phyloP scores from a whole-genome alignment of 2,329 filamentous ascomycete species.

The Scedosporium boydii region DNA sequence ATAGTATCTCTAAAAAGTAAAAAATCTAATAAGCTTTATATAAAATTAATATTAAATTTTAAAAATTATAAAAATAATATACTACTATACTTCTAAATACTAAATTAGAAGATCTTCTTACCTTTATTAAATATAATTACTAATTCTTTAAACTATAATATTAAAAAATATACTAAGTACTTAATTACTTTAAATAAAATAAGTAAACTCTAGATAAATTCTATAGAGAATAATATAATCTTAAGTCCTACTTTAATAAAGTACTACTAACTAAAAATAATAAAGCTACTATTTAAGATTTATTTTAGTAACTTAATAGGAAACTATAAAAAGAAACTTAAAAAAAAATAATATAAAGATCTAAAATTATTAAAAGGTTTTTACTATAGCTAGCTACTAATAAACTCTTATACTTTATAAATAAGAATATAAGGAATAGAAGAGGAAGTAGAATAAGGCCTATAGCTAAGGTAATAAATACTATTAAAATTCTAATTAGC shows the following conservation, averaged over 20 bases:
- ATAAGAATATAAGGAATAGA: too few relatives aligned
- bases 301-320: not conserved
- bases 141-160: not conserved
- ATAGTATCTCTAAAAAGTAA: not conserved
- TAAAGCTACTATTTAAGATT: not conserved
- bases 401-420: too few relatives aligned
- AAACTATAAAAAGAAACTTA: not conserved
- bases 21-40: not conserved
- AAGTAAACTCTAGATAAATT: too few relatives aligned
- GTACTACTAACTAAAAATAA: too few relatives aligned
- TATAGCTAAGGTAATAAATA: too few relatives aligned
- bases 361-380: not conserved
- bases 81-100: not conserved
- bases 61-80: not conserved
- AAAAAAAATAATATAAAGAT: not conserved
- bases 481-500: too few relatives aligned
- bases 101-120: not conserved
- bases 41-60: not conserved
- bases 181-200: too few relatives aligned
- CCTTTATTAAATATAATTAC: not conserved
- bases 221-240: too few relatives aligned
- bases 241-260: too few relatives aligned
- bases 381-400: not conserved
- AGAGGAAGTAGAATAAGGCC: too few relatives aligned
- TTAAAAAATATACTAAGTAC: not conserved